Conservation (phyloP, 2,329 filamentous ascomycete genomes). For the Aspergillus transmontanensis region DNA sequence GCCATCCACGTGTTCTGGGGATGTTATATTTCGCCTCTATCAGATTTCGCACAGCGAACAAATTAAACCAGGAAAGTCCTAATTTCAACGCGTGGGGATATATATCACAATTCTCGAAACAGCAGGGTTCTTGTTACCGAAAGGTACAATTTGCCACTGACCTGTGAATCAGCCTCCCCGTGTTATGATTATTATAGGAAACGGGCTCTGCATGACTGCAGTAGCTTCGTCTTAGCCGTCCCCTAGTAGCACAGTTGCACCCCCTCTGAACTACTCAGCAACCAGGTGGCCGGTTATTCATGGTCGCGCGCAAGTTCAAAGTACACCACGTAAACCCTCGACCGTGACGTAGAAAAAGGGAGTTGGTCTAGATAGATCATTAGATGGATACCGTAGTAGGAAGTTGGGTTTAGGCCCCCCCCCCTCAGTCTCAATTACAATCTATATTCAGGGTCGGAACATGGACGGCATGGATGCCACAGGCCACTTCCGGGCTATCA, state of each 20-base stretch:
- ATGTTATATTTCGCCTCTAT: neutral
- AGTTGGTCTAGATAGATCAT: neutral
- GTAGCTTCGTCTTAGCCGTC: neutral
- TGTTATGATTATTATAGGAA: neutral
- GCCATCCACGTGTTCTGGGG: neutral
- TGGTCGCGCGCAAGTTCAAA: neutral
- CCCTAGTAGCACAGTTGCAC: neutral
- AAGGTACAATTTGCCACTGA: neutral
- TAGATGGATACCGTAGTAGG: neutral
- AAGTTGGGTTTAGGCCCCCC: neutral
- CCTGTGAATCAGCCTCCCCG: neutral
- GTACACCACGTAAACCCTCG: neutral
- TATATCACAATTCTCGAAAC: neutral
- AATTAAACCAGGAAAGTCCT: neutral
- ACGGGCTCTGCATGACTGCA: conserved; percentile 1
- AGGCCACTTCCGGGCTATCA: neutral
- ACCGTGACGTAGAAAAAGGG: neutral
- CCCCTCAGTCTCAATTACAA: neutral
- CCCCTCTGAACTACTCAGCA: neutral
- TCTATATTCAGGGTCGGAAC: neutral
- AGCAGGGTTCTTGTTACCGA: neutral
- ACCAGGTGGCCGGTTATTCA: neutral
- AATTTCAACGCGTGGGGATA: neutral
- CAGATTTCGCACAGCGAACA: neutral
- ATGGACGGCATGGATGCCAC: neutral